Evolutionary conservation across 306 rosid species (phyloP), one percentile per base, ranked within the genome.

Genomic region (Abrus precatorius): DNA sequence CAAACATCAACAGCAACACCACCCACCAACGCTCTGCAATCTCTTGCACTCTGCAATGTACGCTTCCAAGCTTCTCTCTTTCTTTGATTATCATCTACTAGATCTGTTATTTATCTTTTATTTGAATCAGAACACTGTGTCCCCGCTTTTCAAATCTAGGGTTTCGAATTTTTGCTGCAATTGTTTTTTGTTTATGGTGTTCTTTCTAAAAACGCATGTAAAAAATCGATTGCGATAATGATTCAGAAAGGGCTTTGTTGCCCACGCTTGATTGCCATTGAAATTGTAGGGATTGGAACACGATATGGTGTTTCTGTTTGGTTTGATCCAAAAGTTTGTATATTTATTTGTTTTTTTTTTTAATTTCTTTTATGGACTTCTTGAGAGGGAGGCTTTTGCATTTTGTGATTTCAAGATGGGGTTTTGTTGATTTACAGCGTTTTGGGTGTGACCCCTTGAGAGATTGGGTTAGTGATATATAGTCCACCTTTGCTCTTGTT

Each of bases 101-200:
- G 40, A 65, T 65, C 55, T 50, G 6, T 40, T 12, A 0, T 76
- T 9, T 73, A 1, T 77, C 32, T 53, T 33, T 77, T 0, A 64
- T 76, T 63, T 55, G 3, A 76, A 13, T 73, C 5, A 4, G 6
- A 4, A 2, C 50, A 27, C 61, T 53, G 6, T 29, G 2, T 53
- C 33, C 28, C 5, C 30, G 7, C 29, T 65, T 43, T 47, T 14
- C 64, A 34, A 69, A 72, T 82, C 84, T 78, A 82, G 88, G 86
- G 82, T 85, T 74, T 56, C 59, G 7, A 69, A 43, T 1, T 75
- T 75, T 54, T 11, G 8, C 63, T 80, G 66, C 69, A 14, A 47
- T 48, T 79, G 3, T 6, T 5, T 6, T 14, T 48, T 30, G 9
- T 44, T 54, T 55, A 5, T 54, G 47, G 10, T 6, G 11, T 60